A percentile compares a stretch with the other conserved stretches of the same genome.
Conservation (phyloP, 1,139 yeast species). For the Geotrichum cucujoidarum region DNA sequence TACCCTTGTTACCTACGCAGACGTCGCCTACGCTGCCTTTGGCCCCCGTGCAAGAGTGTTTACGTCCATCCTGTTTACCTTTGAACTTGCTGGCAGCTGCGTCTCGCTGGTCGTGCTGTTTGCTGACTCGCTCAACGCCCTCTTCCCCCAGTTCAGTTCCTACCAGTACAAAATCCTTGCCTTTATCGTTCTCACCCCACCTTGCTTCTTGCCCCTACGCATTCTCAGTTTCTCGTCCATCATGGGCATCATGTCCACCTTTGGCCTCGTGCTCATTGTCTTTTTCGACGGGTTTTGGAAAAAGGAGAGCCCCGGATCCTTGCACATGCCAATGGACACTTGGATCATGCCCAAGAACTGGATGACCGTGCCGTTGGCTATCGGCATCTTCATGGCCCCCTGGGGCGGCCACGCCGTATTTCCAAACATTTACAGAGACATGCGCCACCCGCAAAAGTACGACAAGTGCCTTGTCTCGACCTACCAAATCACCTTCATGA, state of each 20-base stretch:
- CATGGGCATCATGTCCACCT: slow-evolving; percentile 68
- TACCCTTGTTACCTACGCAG: slow-evolving; percentile 82
- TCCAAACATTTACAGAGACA: slow-evolving; percentile 73
- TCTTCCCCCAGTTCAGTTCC: slow-evolving; percentile 51
- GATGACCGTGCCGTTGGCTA: slow-evolving; percentile 50
- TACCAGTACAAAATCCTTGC: slow-evolving; percentile 53
- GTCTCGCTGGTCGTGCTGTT: slow-evolving; percentile 71
- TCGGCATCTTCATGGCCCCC: slow-evolving; percentile 78
- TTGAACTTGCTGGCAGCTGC: slow-evolving; percentile 76
- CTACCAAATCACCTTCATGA: slow-evolving; percentile 60
- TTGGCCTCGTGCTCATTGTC: slow-evolving; percentile 55
- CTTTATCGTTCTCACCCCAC: slow-evolving; percentile 57
- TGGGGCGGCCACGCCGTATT: slow-evolving; percentile 91
- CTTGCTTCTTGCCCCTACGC: slow-evolving; percentile 64
- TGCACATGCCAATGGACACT: slow-evolving; percentile 47
- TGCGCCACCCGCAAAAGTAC: slow-evolving; percentile 68
- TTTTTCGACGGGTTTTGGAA: slow-evolving; percentile 62
- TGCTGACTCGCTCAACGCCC: slow-evolving; percentile 72
- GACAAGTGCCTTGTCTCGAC: slow-evolving; percentile 48
- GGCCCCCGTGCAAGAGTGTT: slow-evolving; percentile 56
- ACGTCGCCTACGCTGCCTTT: slow-evolving; percentile 73
- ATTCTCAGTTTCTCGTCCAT: slow-evolving; percentile 67
- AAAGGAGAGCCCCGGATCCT: slow-evolving; percentile 57
- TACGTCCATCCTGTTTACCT: slow-evolving; percentile 65
- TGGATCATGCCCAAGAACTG: slow-evolving; percentile 48